phyloP scores from a whole-genome alignment of 192 early-diverging fungal species.

The Spizellomyces sp. region DNA sequence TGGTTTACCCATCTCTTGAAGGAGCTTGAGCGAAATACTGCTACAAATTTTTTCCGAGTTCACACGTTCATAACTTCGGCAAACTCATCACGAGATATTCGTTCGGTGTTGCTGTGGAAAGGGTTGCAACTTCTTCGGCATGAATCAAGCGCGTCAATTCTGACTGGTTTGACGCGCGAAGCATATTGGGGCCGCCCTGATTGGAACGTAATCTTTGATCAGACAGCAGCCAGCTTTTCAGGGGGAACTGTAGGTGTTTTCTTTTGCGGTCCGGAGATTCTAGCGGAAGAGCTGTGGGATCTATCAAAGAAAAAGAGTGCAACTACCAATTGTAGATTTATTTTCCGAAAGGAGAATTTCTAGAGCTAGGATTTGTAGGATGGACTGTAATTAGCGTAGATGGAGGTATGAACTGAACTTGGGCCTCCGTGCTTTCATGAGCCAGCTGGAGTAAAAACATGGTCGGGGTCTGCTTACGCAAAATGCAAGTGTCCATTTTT shows the following conservation, averaged over 20 bases:
- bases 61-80: slow-evolving; percentile 37
- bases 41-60: slow-evolving; percentile 47
- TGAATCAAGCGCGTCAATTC: slow-evolving; percentile 54
- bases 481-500: no score
- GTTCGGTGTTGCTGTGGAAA: slow-evolving; percentile 2
- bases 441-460: no score
- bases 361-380: not conserved
- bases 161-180: slow-evolving; percentile 63
- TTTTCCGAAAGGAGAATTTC: slow-evolving; percentile 24
- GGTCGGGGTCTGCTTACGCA: no score
- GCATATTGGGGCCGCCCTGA: slow-evolving; percentile 78
- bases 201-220: slow-evolving; percentile 67
- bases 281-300: slow-evolving; percentile 59
- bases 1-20: slow-evolving; percentile 76
- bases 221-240: slow-evolving; percentile 16
- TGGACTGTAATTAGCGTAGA: no score
- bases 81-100: slow-evolving; percentile 1
- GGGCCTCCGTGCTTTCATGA: no score
- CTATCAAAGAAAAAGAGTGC: slow-evolving; percentile 30
- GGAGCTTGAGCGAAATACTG: slow-evolving; percentile 60
- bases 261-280: slow-evolving; percentile 73
- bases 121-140: not conserved
- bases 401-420: no score
- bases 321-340: slow-evolving; percentile 6
- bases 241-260: slow-evolving; percentile 66